Evolutionary conservation across 2,329 filamentous ascomycete genomes (phyloP).

Genomic region (Botrytis deweyae): DNA sequence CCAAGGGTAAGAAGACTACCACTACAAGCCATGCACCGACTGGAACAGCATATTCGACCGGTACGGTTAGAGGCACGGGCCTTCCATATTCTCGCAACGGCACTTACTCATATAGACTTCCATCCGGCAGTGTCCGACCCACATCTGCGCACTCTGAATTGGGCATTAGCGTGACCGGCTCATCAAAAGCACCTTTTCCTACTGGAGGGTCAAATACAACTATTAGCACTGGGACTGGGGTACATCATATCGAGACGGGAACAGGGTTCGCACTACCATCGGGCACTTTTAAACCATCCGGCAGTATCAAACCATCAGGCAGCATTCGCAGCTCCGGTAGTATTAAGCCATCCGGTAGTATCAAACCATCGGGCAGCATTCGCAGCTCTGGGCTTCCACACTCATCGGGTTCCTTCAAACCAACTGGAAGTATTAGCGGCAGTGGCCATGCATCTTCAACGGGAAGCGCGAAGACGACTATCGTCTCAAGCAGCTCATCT

Average conservation of each 20-base stretch:
- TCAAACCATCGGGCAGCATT: background rate
- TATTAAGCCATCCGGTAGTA: background rate
- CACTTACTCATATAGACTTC: constrained; percentile 10
- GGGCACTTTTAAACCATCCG: background rate
- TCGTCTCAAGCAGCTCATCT: background rate
- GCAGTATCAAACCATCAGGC: background rate
- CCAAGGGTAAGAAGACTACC: constrained; percentile 10
- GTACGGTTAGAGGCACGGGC: background rate
- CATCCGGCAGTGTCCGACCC: background rate
- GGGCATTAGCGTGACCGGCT: constrained; percentile 4
- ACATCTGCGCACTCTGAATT: background rate
- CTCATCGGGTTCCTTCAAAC: background rate
- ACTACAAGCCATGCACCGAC: constrained; percentile 9
- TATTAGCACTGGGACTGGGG: background rate
- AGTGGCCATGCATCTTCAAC: background rate
- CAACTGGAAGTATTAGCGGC: background rate
- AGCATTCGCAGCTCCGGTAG: background rate
- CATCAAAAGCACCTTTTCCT: constrained; percentile 5
- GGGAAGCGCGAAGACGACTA: background rate
- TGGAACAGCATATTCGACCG: constrained; percentile 7
- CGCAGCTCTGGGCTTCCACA: background rate
- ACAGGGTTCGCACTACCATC: constrained; percentile 1
- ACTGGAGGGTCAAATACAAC: background rate
- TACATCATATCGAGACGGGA: background rate
- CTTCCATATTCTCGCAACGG: constrained; percentile 12